Evolutionary conservation across 2,329 filamentous ascomycete genomes (phyloP).

Genomic region (Zasmidium cellare): DNA sequence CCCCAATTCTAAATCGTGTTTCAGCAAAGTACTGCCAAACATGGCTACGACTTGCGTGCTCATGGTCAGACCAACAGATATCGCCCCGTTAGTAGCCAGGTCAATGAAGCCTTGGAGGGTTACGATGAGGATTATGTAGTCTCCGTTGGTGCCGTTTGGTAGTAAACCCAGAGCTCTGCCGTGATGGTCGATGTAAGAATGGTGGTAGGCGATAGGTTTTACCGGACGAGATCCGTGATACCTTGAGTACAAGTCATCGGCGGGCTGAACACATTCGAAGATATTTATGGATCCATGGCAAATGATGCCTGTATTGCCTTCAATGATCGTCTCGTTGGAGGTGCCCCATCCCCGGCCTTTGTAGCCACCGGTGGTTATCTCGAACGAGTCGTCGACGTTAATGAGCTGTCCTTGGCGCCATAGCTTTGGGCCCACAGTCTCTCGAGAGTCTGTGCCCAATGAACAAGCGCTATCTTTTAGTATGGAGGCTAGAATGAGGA

Average conservation of each 20-base stretch:
- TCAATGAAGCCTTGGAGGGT: not conserved
- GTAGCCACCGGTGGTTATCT: not conserved
- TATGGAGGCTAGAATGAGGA: no score
- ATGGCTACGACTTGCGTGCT: not conserved
- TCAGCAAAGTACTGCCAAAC: not conserved
- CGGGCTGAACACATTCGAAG: not conserved
- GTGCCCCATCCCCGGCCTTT: not conserved
- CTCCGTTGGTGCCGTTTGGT: not conserved
- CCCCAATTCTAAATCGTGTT: no score
- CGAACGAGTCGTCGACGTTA: not conserved
- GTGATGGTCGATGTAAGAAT: not conserved
- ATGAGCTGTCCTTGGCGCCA: conserved; percentile 1
- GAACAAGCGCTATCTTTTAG: no score
- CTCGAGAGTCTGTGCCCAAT: not conserved
- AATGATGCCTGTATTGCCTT: not conserved
- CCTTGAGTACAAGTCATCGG: not conserved
- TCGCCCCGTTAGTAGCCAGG: not conserved
- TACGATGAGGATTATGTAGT: not conserved
- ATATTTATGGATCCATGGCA: not conserved
- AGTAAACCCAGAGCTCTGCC: not conserved
- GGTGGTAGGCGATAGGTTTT: not conserved
- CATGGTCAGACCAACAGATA: not conserved
- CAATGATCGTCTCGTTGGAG: not conserved
- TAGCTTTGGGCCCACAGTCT: not conserved
- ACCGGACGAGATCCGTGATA: not conserved